These are phyloP conservation scores for Tetrahymena borealis DNA, from an alignment of 73 alveolate genomes.

Conservation along the genomic window DNA sequence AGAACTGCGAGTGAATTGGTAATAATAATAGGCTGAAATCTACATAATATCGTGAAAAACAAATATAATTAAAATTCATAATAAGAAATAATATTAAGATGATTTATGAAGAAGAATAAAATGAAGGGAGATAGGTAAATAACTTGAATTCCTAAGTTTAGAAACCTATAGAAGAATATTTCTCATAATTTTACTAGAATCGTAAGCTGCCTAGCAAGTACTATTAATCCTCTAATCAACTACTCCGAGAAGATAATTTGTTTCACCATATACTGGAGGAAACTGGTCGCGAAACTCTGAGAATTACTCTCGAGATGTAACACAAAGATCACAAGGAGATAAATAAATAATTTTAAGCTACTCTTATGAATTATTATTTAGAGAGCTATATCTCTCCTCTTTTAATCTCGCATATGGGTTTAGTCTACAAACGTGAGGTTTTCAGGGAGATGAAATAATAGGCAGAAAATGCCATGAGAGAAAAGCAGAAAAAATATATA, in stretches of 20 bases:
- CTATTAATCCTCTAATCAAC: background rate
- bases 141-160: background rate
- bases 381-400: background rate
- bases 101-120: background rate
- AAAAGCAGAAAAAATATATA: background rate
- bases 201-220: background rate
- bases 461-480: background rate
- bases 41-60: no score
- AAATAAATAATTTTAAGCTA: background rate
- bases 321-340: background rate
- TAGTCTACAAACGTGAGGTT: background rate
- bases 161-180: background rate
- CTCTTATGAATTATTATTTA: background rate
- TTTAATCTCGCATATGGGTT: background rate
- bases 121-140: background rate
- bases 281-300: background rate
- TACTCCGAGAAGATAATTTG: background rate
- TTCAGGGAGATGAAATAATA: background rate
- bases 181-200: background rate
- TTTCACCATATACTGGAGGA: background rate
- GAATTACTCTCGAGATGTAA: background rate
- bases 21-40: no score
- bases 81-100: no score
- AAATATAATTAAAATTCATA: no score
- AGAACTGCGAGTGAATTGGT: no score